Evolutionary conservation across 768 basidiomycete species (phyloP).

Genomic region (Termitomyces sp.): DNA sequence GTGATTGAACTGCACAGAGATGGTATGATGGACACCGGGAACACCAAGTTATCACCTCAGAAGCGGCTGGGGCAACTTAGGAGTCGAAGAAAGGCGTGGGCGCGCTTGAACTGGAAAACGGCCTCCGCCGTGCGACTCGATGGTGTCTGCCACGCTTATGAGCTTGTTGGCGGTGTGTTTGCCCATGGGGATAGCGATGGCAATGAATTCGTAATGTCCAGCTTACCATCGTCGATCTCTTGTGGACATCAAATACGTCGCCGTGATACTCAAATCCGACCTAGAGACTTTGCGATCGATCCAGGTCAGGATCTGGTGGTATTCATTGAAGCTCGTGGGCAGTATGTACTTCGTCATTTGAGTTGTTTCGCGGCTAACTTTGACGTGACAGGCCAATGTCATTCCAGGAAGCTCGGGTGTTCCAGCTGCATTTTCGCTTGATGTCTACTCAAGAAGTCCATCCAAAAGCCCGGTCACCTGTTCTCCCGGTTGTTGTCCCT

Average conservation of each 20-base stretch:
- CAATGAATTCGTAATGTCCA: conserved; percentile 15
- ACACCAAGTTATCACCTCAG: conserved; percentile 6
- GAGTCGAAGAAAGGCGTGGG: conserved; percentile 22
- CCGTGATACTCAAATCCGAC: conserved; percentile 33
- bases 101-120: conserved; percentile 16
- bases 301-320: conserved; percentile 59
- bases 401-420: conserved; percentile 5
- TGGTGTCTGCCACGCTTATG: conserved; percentile 41
- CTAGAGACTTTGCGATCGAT: conserved; percentile 62
- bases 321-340: conserved; percentile 17
- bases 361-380: neutral
- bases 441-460: conserved; percentile 40
- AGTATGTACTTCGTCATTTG: conserved; percentile 8
- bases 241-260: conserved; percentile 17
- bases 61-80: conserved; percentile 19
- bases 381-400: conserved; percentile 2
- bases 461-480: conserved; percentile 31
- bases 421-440: conserved; percentile 38
- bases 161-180: conserved; percentile 58
- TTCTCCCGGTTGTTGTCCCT: conserved; percentile 20
- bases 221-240: conserved; percentile 22
- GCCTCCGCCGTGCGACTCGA: conserved; percentile 6
- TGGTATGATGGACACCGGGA: conserved; percentile 25
- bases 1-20: conserved; percentile 33
- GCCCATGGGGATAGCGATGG: conserved; percentile 32